Percentiles rank a stretch among this genome's conserved stretches.
phyloP scores from a whole-genome alignment of 305 asterid species.

The Solanum hybrid region DNA sequence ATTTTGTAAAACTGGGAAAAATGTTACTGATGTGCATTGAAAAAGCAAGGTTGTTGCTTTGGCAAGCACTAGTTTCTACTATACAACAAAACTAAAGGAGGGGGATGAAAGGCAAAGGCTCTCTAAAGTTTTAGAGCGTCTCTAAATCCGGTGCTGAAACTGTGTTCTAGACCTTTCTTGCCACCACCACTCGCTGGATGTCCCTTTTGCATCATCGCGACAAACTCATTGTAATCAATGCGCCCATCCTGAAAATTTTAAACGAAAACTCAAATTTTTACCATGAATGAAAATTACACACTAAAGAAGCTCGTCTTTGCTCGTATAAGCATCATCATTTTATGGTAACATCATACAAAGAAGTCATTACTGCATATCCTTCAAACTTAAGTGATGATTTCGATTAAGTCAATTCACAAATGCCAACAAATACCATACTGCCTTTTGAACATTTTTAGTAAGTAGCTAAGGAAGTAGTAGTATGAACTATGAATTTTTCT shows the following conservation, averaged over 20 bases:
- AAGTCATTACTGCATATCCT: background rate
- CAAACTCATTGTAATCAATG: conserved; percentile 74
- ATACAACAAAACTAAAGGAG: background rate
- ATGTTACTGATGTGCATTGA: background rate
- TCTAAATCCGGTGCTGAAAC: conserved; percentile 64
- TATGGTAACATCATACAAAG: background rate
- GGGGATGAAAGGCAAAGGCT: background rate
- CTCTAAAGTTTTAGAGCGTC: conserved; percentile 43
- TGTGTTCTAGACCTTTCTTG: conserved; percentile 52
- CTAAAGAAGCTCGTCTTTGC: background rate
- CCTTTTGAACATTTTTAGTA: background rate
- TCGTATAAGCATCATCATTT: background rate
- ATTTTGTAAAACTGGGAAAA: background rate
- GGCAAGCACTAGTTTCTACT: background rate
- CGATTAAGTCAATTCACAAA: background rate
- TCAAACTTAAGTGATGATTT: background rate
- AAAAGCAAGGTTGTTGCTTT: background rate
- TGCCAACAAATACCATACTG: background rate
- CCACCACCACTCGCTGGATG: conserved; percentile 41
- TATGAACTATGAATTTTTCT: background rate
- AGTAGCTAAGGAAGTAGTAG: background rate
- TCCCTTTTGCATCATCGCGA: conserved; percentile 76
- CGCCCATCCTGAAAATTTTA: conserved; percentile 47
- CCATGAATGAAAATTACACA: background rate
- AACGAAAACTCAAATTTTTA: background rate